These are phyloP conservation scores for Colletotrichum karsti DNA, from an alignment of 2,329 filamentous ascomycete species.

Conservation along the genomic window DNA sequence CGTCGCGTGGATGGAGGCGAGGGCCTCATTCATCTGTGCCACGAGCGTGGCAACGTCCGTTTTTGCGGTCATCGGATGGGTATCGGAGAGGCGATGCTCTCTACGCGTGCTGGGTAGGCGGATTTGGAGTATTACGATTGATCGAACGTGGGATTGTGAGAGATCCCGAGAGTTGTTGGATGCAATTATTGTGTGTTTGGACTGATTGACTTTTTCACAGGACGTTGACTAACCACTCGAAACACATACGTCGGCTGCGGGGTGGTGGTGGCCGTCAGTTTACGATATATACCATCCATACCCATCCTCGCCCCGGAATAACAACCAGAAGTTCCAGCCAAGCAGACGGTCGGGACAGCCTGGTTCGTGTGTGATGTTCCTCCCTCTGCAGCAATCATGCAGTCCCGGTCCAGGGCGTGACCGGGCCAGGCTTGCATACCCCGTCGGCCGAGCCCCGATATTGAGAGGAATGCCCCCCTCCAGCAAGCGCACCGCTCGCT, in stretches of 20 bases:
- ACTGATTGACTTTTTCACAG: constrained; percentile 1
- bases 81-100: neutral
- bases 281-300: constrained; percentile 23
- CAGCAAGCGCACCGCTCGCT: neutral
- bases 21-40: constrained; percentile 51
- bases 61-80: constrained; percentile 25
- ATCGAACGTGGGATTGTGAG: neutral
- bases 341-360: constrained; percentile 10
- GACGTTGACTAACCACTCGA: constrained; percentile 3
- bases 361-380: constrained; percentile 11
- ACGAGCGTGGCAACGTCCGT: constrained; percentile 48
- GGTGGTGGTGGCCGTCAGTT: constrained; percentile 14
- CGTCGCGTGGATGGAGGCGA: constrained; percentile 47
- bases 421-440: neutral
- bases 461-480: neutral
- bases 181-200: neutral
- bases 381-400: constrained; percentile 18
- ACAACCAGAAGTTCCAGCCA: constrained; percentile 4
- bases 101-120: neutral
- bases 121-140: neutral
- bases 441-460: constrained; percentile 8
- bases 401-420: constrained; percentile 1
- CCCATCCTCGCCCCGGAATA: neutral
- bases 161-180: neutral
- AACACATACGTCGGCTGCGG: neutral